phyloP scores from a whole-genome alignment of 495 filamentous ascomycete species.

The Darksidea phi region DNA sequence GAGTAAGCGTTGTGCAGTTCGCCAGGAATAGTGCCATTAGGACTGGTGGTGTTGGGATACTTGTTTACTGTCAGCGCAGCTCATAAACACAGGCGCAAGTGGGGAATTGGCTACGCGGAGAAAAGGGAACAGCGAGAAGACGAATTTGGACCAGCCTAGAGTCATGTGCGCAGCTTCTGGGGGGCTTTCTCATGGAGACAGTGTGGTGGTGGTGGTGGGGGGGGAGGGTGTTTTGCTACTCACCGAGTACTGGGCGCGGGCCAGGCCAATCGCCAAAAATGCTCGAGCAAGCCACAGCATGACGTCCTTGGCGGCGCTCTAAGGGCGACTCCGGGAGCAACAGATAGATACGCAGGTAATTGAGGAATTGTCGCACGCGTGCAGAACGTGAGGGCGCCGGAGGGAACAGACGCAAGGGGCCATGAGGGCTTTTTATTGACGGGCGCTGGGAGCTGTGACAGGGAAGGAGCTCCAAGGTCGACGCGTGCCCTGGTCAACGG shows the following conservation, averaged over 20 bases:
- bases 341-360: background rate
- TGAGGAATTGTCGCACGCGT: background rate
- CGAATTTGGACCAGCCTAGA: slow-evolving; percentile 20
- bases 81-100: slow-evolving; percentile 11
- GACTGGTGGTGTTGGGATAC: slow-evolving; percentile 26
- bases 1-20: slow-evolving; percentile 28
- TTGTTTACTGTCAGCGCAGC: slow-evolving; percentile 27
- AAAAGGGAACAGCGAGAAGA: slow-evolving; percentile 30
- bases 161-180: slow-evolving; percentile 24
- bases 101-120: slow-evolving; percentile 19
- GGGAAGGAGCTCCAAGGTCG: background rate
- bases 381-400: background rate
- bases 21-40: slow-evolving; percentile 17
- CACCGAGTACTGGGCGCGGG: slow-evolving; percentile 3
- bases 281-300: slow-evolving; percentile 33
- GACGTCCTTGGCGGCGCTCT: background rate
- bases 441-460: background rate
- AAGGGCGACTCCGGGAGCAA: background rate
- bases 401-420: background rate
- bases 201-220: background rate
- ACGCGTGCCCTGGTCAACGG: background rate
- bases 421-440: background rate
- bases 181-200: background rate
- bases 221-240: slow-evolving; percentile 1
- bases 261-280: slow-evolving; percentile 29